Evolutionary conservation across 2,329 filamentous ascomycete genomes (phyloP).

Genomic region (Knufia fluminis): DNA sequence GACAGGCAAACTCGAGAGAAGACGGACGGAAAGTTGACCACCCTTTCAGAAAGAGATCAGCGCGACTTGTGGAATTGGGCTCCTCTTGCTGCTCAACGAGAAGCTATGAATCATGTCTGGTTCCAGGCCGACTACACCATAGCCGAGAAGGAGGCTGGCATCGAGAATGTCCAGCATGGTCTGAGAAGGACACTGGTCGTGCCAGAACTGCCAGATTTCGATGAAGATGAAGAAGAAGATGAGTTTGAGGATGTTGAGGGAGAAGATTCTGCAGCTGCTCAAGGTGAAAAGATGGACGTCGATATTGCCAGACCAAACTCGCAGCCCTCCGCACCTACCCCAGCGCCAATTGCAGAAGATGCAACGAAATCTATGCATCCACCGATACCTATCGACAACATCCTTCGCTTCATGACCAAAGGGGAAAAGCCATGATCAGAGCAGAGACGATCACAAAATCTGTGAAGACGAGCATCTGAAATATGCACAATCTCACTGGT

Average conservation of each 20-base stretch:
- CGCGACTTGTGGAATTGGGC: slow-evolving; percentile 54
- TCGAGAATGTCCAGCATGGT: slow-evolving; percentile 64
- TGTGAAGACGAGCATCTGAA: not conserved
- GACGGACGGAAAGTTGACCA: not conserved
- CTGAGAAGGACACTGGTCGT: slow-evolving; percentile 51
- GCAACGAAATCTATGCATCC: slow-evolving; percentile 22
- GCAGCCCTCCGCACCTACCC: slow-evolving; percentile 5
- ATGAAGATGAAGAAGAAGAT: slow-evolving; percentile 31
- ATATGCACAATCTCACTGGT: not conserved
- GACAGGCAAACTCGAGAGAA: slow-evolving; percentile 10
- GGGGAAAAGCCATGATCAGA: slow-evolving; percentile 24
- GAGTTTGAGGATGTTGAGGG: slow-evolving; percentile 44
- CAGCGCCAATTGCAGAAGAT: slow-evolving; percentile 30
- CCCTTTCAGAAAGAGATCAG: slow-evolving; percentile 40
- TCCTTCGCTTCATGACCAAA: slow-evolving; percentile 44
- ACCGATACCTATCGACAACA: slow-evolving; percentile 36
- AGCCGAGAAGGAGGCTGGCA: slow-evolving; percentile 57
- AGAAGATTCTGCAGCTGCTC: slow-evolving; percentile 46
- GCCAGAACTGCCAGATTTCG: slow-evolving; percentile 36
- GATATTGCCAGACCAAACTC: slow-evolving; percentile 20
- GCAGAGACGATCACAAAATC: too few relatives aligned
- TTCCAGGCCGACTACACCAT: slow-evolving; percentile 58
- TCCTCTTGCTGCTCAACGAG: slow-evolving; percentile 38
- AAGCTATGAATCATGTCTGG: slow-evolving; percentile 40
- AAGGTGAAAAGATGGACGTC: slow-evolving; percentile 31